Evolutionary conservation across 345 rosid genomes (phyloP), one percentile per base, ranked within the genome.

Genomic region (Noccaea bulbosa): DNA sequence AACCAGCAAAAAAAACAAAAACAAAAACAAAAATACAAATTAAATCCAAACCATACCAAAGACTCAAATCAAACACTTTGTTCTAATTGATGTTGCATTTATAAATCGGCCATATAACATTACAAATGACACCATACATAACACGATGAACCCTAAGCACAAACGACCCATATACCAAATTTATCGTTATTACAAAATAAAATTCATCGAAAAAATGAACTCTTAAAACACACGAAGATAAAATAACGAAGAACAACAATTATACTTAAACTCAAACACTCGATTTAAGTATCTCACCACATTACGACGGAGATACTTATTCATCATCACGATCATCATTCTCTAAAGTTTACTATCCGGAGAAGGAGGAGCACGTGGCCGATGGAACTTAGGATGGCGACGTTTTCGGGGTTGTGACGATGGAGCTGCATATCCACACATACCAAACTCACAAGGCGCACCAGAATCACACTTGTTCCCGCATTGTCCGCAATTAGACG

Each of bases 391-490:
- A 59, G 17, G 72, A 58, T 7, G 67, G 32, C 60, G 72, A 44
- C 57, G 69, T 60, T 51, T 67, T 44, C 63, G 16, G 35, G 73
- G 73, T 22, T 24, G 63, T 35, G 63, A 52, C 30, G 79, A 62
- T 1, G 66, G 70, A 46, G 65, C 65, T 20, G 79, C 79, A 63
- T 76, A 76, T 22, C 75, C 79, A 63, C 79, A 76, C 79, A 76
- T 32, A 55, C 79, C 79, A 56, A 76, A 76, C 65, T 76, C 79
- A 41, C 79, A 76, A 38, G 61, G 67, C 4, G 75, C 75, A 41
- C 79, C 71, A 7, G 35, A 4, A 1, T 54, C 71, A 76, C 79
- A 76, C 59, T 61, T 37, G 34, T 63, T 63, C 5, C 75, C 75
- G 35, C 79, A 76, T 64, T 63, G 59, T 62, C 79, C 79, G 11